Evolutionary conservation across 331 rosid species (phyloP), one percentile per base, ranked within the genome.

Genomic region (Quercus phellos): DNA sequence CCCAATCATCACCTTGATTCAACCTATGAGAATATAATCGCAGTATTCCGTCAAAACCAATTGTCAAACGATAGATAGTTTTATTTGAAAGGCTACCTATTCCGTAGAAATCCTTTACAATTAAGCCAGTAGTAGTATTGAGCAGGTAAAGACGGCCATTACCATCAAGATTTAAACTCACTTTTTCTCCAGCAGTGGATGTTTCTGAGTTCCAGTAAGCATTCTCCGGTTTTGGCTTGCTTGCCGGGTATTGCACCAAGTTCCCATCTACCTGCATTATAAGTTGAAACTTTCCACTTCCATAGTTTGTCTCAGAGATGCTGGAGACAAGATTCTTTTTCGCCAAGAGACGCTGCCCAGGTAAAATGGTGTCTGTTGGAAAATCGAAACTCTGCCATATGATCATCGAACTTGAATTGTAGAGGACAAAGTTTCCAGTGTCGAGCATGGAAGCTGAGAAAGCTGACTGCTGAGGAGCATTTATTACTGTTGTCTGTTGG

Each of bases 371-470:
- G 74, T 85, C 84, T 0, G 91, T 89, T 26, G 96, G 96, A 46
- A 58, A 0, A 4, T 79, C 87, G 5, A 89, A 89, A 77, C 81
- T 91, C 80, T 85, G 86, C 93, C 91, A 91, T 53, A 87, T 34
- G 51, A 81, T 53, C 1, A 16, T 6, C 13, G 53, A 38, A 18
- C 2, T 50, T 0, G 74, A 43, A 21, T 55, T 17, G 67, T 83
- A 81, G 7, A 91, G 77, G 53, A 86, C 92, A 68, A 90, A 86
- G 82, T 88, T 86, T n/a, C 94, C 92, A 18, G 88, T 63, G 61
- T 90, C 82, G 67, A 75, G 90, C 86, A 89, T 83, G 66, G 87
- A 89, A 63, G 93, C 92, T 11, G 59, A 91, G 38, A 70, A 71
- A 78, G 85, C 88, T 18, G 59, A 18, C 18, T 18, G 46, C 35